Base-by-base conservation (phyloP, 129 eudicot species). In the Pittosporum tobira region DNA sequence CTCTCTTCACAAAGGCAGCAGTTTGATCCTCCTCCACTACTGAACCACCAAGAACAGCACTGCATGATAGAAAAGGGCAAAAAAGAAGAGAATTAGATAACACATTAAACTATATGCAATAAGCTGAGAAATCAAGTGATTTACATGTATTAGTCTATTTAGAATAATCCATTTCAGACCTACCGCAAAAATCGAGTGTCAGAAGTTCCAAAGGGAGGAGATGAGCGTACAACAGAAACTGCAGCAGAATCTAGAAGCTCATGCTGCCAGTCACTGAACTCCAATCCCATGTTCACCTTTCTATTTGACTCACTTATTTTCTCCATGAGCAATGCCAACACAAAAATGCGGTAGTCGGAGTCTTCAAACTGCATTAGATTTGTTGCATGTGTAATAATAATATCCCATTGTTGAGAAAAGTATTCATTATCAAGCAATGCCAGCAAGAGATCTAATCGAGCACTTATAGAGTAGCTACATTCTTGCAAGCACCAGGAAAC, bases 41-140 rank as follows among this genome's bases (percentile, higher is more conserved):
- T 61, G 65, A 64, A 61, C 85, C 94, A 71, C 96, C 96, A 74
- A 91, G 81, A 71, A 83, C 77, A 74, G 91, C 94, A 64, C 98
- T 91, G 71, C 62, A 52, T 43, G 76, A 74, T 30, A 25, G 48
- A 53, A 57, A 21, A 37, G 21, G 40, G 48, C 14, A 26, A 8
- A 55, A 48, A 1, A 48, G 13, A 30, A 47, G 4, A 28, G 34
- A 34, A 31, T 29, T 51, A 21, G 51, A 21, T 18, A 6, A n/a
- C 0, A 54, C 6, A 52, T 3, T 26, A 16, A 27, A 26, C 22
- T 1, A 27, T 52, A 27, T 52, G 2, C 16, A 28, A 14, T 52
- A 20, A n/a, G n/a, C n/a, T n/a, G n/a, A n/a, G n/a, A n/a, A n/a
- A n/a, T n/a, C n/a, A n/a, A n/a, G n/a, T n/a, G n/a, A n/a, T n/a